Evolutionary conservation across 495 filamentous ascomycete species (phyloP), one percentile per base, ranked within the genome.

Genomic region (Aspergillus nanangensis): DNA sequence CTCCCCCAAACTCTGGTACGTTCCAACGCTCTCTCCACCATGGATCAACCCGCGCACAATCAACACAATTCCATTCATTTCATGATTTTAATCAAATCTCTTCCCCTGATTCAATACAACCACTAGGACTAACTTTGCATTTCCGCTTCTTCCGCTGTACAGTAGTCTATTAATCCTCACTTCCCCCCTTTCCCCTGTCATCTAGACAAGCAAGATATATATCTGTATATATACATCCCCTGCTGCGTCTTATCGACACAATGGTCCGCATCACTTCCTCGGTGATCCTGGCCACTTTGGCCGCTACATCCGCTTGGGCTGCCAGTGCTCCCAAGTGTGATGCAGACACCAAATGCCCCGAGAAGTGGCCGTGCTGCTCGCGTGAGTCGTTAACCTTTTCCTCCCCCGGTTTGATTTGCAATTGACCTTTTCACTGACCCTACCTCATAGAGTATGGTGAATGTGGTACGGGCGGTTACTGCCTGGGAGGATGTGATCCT

Each of bases 401-500:
- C 15, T 14, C 5, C 19, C 33, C 46, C 48, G 4, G 11, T 34
- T 10, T 4, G 13, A 25, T 20, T 11, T 2, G 1, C 11, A 13
- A 11, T 17, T 29, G 15, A 14, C 31, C 8, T 35, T 5, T 18
- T 50, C 27, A 18, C 27, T 53, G 17, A 55, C 27, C 1, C 11
- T 20, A 41, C 23, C 36, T 24, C 20, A 38, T 57, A 97, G 92
- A 91, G 68, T 98, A 98, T 69, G 88, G 88, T 51, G 77, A 93
- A 71, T 98, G 93, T 60, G 83, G 91, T 71, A 84, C 88, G 33
- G 93, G 93, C 56, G 93, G 90, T 39, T 97, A 86, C 77, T 98
- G 93, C 56, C 82, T 98, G 18, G 94, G 94, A 44, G 93, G 93
- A 48, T 98, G 93, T 71, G 92, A 98, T 63, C 86, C 88, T 31